Base-by-base conservation (phyloP, 73 alveolate species). In the Paramecium pentaurelia region DNA sequence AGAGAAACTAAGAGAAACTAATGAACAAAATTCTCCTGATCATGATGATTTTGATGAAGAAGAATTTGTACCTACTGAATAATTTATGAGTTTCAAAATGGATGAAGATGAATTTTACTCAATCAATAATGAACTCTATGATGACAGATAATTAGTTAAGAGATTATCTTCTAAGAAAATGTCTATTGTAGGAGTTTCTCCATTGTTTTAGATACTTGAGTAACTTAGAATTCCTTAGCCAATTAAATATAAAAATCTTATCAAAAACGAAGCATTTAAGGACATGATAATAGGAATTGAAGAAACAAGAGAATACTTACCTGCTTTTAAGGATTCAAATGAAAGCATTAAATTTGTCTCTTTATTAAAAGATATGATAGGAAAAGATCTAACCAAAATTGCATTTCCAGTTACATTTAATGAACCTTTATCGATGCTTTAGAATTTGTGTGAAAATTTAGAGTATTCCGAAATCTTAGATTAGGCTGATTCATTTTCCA, bases 321-420 rank as follows among this genome's bases (percentile, higher is more conserved):
- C 96, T 18, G 93, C 70, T 9, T 34, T 64, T 22, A 93, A 93
- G 71, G 94, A 93, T 38, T 95, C 96, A 2, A 80, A 77, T 22
- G 88, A 92, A 47, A 93, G 92, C 77, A 49, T 93, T 32, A 91
- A 49, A 18, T 27, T 93, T 6, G 92, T 88, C 44, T 71, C 77
- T 30, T 60, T 93, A n/a, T 16, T 93, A 22, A 93, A 92, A 44
- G 95, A 93, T 59, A 44, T 86, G 71, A 84, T 93, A 12, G 96
- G 96, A 20, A 93, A 92, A 83, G 96, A 93, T 12, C 71, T 93
- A 1, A 80, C 95, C 12, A 90, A 75, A 37, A 64, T 93, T 38
- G 64, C 95, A 40, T 86, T 93, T 64, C 96, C 96, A 4, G 94
- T 93, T 16, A 83, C 93, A 44, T 91, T 93, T 18, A 93, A 93